These are phyloP conservation scores for Phytophthora niederhauseri DNA, from an alignment of 352 stramenopile genomes.

Conservation along the genomic window DNA sequence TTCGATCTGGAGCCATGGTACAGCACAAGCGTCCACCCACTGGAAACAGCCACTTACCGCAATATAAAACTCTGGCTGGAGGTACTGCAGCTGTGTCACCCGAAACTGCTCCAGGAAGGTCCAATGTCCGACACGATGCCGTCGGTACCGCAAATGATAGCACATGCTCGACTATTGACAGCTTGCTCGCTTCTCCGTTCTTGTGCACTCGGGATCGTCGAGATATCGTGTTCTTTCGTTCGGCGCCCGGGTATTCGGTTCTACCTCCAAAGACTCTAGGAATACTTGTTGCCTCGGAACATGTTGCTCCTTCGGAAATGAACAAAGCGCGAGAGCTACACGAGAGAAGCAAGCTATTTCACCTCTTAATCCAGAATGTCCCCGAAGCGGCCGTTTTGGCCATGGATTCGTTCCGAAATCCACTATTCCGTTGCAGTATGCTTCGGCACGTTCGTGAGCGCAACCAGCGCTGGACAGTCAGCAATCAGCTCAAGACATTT, in stretches of 20 bases:
- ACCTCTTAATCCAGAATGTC: conserved; percentile 77
- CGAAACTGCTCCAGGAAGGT: conserved; percentile 13
- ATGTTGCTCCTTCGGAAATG: conserved; percentile 58
- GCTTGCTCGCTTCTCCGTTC: conserved; percentile 51
- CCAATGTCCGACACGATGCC: conserved; percentile 24
- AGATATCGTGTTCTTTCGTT: conserved; percentile 76
- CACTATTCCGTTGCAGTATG: conserved; percentile 75
- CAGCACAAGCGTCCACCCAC: conserved; percentile 22
- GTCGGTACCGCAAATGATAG: conserved; percentile 25
- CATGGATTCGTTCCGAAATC: conserved; percentile 75
- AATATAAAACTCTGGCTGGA: conserved; percentile 24
- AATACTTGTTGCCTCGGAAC: conserved; percentile 65
- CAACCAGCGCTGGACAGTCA: conserved; percentile 70
- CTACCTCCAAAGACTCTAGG: conserved; percentile 65
- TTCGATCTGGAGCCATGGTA: conserved; percentile 40
- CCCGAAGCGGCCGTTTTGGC: conserved; percentile 60
- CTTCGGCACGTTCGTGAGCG: conserved; percentile 51
- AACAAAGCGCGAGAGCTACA: conserved; percentile 57
- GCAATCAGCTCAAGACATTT: conserved; percentile 46
- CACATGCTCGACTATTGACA: conserved; percentile 52
- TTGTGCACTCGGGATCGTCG: conserved; percentile 60
- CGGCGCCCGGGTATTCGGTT: conserved; percentile 60
- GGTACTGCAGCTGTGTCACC: conserved; percentile 26
- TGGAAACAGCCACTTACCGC: conserved; percentile 21
- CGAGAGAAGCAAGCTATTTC: conserved; percentile 69